These are phyloP conservation scores for Tremellales sp. DNA, from an alignment of 1,284 basidiomycete genomes.

Conservation along the genomic window DNA sequence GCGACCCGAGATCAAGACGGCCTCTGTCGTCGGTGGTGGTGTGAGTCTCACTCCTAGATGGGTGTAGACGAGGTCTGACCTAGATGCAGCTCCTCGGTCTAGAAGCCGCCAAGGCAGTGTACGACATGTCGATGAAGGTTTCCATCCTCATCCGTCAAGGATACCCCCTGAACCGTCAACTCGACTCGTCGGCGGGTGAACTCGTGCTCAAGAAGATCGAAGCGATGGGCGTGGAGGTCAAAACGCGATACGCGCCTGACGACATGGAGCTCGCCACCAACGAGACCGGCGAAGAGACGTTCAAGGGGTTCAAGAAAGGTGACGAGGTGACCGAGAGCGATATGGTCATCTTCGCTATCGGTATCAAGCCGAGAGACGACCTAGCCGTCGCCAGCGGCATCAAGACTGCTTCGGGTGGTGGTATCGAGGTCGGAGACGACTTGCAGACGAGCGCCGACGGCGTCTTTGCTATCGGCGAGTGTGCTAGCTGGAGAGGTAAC, in stretches of 20 bases:
- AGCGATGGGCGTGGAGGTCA: slow-evolving; percentile 58
- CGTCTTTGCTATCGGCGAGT: slow-evolving; percentile 72
- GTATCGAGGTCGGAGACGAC: slow-evolving; percentile 60
- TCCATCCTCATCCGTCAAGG: slow-evolving; percentile 59
- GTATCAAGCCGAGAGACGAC: slow-evolving; percentile 67
- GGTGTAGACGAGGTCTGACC: neutral
- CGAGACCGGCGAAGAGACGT: slow-evolving; percentile 46
- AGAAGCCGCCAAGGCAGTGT: slow-evolving; percentile 69
- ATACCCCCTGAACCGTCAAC: slow-evolving; percentile 65
- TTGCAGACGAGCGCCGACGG: slow-evolving; percentile 58
- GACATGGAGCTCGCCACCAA: slow-evolving; percentile 14
- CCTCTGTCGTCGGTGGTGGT: slow-evolving; percentile 66
- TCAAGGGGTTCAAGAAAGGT: slow-evolving; percentile 55
- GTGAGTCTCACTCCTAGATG: slow-evolving; percentile 6
- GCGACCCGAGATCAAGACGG: slow-evolving; percentile 51
- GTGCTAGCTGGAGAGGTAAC: slow-evolving; percentile 64
- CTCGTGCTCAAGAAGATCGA: slow-evolving; percentile 66
- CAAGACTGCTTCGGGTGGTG: slow-evolving; percentile 53
- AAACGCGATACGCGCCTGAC: slow-evolving; percentile 45
- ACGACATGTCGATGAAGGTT: slow-evolving; percentile 55
- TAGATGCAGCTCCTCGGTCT: slow-evolving; percentile 58
- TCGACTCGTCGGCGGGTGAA: slow-evolving; percentile 64
- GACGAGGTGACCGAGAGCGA: slow-evolving; percentile 53
- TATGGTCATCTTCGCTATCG: slow-evolving; percentile 62
- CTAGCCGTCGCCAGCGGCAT: slow-evolving; percentile 58